These are phyloP conservation scores for Silybum marianum DNA, from an alignment of 129 eudicot genomes.

Conservation along the genomic window DNA sequence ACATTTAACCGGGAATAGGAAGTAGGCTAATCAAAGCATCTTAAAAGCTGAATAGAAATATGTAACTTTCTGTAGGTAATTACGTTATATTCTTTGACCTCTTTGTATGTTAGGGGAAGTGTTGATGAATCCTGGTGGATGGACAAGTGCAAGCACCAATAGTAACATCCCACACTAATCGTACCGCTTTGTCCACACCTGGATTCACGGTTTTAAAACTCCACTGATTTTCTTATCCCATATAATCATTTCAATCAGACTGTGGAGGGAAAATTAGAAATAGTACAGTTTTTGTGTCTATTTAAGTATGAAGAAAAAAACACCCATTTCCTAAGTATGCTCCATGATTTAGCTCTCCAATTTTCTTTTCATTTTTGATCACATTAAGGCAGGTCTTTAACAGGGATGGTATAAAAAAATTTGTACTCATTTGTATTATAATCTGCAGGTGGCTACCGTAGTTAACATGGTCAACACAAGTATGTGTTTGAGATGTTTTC, in stretches of 20 bases:
- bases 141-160: neutral
- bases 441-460: constrained; percentile 61
- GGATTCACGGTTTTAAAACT: neutral
- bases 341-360: neutral
- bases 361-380: neutral
- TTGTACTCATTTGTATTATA: constrained; percentile 16
- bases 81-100: neutral
- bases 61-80: neutral
- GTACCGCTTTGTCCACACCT: neutral
- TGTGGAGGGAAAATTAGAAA: neutral
- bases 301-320: neutral
- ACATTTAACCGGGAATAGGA: neutral
- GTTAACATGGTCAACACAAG: constrained; percentile 57
- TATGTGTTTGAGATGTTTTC: constrained; percentile 68
- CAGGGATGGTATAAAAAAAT: neutral
- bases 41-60: neutral
- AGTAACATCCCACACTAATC: neutral
- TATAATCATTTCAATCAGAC: neutral
- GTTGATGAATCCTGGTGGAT: neutral
- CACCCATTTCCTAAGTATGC: neutral
- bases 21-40: neutral
- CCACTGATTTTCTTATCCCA: neutral
- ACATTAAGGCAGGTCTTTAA: neutral
- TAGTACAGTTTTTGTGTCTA: neutral
- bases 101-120: neutral